Evolutionary conservation across 2,329 filamentous ascomycete genomes (phyloP).

Genomic region (Colletotrichum sidae): DNA sequence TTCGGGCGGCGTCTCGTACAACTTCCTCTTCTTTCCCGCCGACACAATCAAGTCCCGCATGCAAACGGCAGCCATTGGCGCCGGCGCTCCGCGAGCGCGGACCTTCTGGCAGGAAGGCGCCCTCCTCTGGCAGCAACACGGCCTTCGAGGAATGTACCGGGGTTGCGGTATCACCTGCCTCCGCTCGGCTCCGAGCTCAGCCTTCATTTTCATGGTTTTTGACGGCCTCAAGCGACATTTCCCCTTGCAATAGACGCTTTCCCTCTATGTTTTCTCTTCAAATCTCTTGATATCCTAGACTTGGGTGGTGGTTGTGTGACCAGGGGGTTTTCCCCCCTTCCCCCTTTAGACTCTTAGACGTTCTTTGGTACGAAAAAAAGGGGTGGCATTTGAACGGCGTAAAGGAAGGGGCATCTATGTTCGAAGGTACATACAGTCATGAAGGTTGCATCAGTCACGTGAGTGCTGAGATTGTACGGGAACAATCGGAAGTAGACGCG

Average conservation of each 20-base stretch:
- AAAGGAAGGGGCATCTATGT: slow-evolving; percentile 4
- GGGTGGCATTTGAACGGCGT: slow-evolving; percentile 27
- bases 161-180: slow-evolving; percentile 94
- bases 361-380: too few relatives aligned
- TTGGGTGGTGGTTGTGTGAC: slow-evolving; percentile 18
- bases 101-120: slow-evolving; percentile 80
- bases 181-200: slow-evolving; percentile 92
- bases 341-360: too few relatives aligned
- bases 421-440: too few relatives aligned
- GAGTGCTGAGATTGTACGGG: too few relatives aligned
- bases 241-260: slow-evolving; percentile 54
- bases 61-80: slow-evolving; percentile 84
- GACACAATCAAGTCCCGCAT: slow-evolving; percentile 98
- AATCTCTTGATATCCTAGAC: slow-evolving; percentile 36
- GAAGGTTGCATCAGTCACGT: too few relatives aligned
- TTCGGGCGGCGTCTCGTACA: slow-evolving; percentile 91
- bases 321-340: background rate
- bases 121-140: slow-evolving; percentile 84
- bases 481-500: too few relatives aligned
- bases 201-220: slow-evolving; percentile 96
- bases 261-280: slow-evolving; percentile 23
- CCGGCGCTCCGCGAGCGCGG: slow-evolving; percentile 60
- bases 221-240: slow-evolving; percentile 83
- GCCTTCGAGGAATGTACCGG: slow-evolving; percentile 87
- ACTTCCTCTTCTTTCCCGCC: slow-evolving; percentile 96